phyloP scores from a whole-genome alignment of 495 filamentous ascomycete species.

The Neurospora sp. region DNA sequence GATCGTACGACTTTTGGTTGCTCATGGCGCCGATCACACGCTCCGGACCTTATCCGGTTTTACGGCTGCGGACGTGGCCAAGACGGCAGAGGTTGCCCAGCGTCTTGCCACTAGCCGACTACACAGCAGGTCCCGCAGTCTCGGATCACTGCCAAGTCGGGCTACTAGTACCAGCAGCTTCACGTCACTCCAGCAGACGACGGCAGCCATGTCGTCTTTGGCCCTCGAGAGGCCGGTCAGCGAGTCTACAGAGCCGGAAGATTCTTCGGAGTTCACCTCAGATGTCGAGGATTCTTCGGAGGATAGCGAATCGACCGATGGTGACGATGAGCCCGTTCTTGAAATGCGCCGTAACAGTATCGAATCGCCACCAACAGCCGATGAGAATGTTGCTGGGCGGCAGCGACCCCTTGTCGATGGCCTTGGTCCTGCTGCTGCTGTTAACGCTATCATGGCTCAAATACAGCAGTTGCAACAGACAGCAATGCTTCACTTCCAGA shows the following conservation, averaged over 20 bases:
- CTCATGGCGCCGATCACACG: slow-evolving; percentile 61
- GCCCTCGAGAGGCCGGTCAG: slow-evolving; percentile 31
- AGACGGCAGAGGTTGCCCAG: slow-evolving; percentile 46
- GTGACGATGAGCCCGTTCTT: slow-evolving; percentile 26
- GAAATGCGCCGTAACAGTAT: slow-evolving; percentile 24
- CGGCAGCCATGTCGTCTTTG: slow-evolving; percentile 9
- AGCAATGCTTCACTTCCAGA: slow-evolving; percentile 35
- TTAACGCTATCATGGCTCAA: slow-evolving; percentile 65
- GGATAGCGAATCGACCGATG: slow-evolving; percentile 19
- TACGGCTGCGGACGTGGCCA: slow-evolving; percentile 62
- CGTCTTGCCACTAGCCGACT: slow-evolving; percentile 45
- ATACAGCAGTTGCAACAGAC: slow-evolving; percentile 72
- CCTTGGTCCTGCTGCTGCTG: slow-evolving; percentile 48
- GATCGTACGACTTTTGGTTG: slow-evolving; percentile 65
- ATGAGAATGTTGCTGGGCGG: slow-evolving; percentile 16
- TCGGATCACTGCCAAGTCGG: slow-evolving; percentile 41
- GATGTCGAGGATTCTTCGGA: slow-evolving; percentile 19
- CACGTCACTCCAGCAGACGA: slow-evolving; percentile 41
- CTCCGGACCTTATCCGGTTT: slow-evolving; percentile 61
- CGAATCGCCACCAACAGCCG: not conserved
- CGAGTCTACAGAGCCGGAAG: slow-evolving; percentile 23
- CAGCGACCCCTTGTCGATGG: slow-evolving; percentile 20
- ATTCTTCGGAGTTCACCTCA: slow-evolving; percentile 23
- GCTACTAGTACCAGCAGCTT: slow-evolving; percentile 57
- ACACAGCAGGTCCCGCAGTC: slow-evolving; percentile 47